Percentiles rank a stretch among this genome's conserved stretches.
Evolutionary conservation across 306 rosid species (phyloP).

Genomic region (Pueraria montana): DNA sequence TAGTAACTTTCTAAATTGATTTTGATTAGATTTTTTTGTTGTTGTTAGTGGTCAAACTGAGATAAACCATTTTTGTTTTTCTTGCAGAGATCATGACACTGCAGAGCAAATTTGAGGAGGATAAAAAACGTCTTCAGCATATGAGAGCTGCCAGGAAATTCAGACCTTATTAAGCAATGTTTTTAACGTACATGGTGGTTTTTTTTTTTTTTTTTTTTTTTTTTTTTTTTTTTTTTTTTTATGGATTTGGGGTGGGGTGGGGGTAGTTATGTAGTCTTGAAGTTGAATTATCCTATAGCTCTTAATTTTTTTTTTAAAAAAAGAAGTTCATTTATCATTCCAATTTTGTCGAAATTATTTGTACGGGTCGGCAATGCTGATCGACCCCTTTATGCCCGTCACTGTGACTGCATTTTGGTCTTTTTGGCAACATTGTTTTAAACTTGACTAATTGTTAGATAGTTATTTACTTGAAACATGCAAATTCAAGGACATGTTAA

Average conservation of each 20-base stretch:
- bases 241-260: neutral
- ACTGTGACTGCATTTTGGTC: neutral
- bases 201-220: neutral
- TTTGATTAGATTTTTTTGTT: neutral
- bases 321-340: constrained; percentile 8
- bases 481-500: neutral
- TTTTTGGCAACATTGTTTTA: neutral
- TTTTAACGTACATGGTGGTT: neutral
- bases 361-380: neutral
- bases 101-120: constrained; percentile 88
- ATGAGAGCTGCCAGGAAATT: constrained; percentile 90
- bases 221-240: neutral
- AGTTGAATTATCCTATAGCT: neutral
- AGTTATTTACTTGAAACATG: neutral
- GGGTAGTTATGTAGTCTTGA: neutral
- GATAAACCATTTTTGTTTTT: constrained; percentile 35
- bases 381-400: neutral
- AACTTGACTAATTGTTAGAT: neutral
- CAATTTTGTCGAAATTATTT: constrained; percentile 5
- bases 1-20: neutral
- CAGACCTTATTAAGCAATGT: constrained; percentile 71
- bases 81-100: constrained; percentile 84
- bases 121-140: constrained; percentile 83
- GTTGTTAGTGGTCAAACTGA: constrained; percentile 32
- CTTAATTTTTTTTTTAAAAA: neutral